Evolutionary conservation across 176 grass and related monocot genomes (phyloP).

Genomic region (Miscanthus lutarioriparius): DNA sequence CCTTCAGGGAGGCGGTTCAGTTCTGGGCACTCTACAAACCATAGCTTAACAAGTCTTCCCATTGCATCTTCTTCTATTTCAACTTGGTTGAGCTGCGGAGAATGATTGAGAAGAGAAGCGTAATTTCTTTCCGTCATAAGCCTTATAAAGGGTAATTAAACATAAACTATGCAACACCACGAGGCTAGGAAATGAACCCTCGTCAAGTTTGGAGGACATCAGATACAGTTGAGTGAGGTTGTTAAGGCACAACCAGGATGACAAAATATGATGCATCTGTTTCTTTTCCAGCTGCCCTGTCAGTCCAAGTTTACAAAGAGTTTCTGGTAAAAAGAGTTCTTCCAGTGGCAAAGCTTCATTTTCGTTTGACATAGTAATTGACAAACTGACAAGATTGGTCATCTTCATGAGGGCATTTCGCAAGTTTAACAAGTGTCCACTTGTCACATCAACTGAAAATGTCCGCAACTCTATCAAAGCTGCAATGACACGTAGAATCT

Average conservation of each 20-base stretch:
- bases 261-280: background rate
- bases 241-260: background rate
- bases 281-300: background rate
- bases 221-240: background rate
- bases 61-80: slow-evolving; percentile 42
- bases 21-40: background rate
- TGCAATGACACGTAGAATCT: too few relatives aligned
- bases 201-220: background rate
- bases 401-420: too few relatives aligned
- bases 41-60: background rate
- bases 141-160: too few relatives aligned
- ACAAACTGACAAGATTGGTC: too few relatives aligned
- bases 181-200: background rate
- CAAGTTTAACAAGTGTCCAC: too few relatives aligned
- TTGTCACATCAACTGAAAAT: too few relatives aligned
- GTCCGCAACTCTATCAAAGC: too few relatives aligned
- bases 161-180: background rate
- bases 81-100: background rate
- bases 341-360: background rate
- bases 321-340: background rate
- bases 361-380: background rate
- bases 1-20: slow-evolving; percentile 4
- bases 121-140: too few relatives aligned
- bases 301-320: background rate
- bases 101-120: too few relatives aligned